These are phyloP conservation scores for Candida tetrigidarum DNA, from an alignment of 1,139 yeast species.

Conservation along the genomic window DNA sequence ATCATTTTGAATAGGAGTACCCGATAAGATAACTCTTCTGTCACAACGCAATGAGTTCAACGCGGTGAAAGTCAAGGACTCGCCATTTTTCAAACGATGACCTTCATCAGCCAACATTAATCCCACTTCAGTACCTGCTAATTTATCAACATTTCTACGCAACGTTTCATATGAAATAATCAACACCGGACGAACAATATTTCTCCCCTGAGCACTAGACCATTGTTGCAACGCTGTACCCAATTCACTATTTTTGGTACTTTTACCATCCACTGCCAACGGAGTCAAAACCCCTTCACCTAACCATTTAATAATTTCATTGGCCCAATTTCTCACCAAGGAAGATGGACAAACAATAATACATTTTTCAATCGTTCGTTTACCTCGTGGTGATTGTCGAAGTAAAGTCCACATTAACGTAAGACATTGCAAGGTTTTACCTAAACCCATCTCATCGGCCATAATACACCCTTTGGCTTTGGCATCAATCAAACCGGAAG, in stretches of 20 bases:
- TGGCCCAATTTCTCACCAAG: slow-evolving; percentile 96
- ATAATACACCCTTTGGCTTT: slow-evolving; percentile 95
- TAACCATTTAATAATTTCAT: slow-evolving; percentile 93
- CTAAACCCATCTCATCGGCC: slow-evolving; percentile 99
- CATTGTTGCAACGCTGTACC: slow-evolving; percentile 76
- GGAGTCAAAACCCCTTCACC: slow-evolving; percentile 92
- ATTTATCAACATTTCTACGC: slow-evolving; percentile 79
- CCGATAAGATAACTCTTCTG: slow-evolving; percentile 90
- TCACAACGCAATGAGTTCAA: slow-evolving; percentile 81
- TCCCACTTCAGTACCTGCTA: slow-evolving; percentile 84
- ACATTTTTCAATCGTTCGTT: slow-evolving; percentile 82
- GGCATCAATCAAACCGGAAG: slow-evolving; percentile 85
- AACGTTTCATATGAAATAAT: slow-evolving; percentile 96
- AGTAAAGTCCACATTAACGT: slow-evolving; percentile 93
- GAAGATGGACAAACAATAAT: slow-evolving; percentile 97
- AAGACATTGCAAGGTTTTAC: slow-evolving; percentile 93
- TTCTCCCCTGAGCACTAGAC: slow-evolving; percentile 90
- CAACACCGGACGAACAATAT: slow-evolving; percentile 89
- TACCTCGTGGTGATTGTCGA: slow-evolving; percentile 90
- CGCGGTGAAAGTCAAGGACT: slow-evolving; percentile 89
- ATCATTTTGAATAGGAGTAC: slow-evolving; percentile 98
- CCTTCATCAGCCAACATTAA: slow-evolving; percentile 95
- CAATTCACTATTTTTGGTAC: slow-evolving; percentile 68
- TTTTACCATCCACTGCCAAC: slow-evolving; percentile 89
- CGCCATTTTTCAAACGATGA: slow-evolving; percentile 93